phyloP scores from a whole-genome alignment of 1,284 basidiomycete genomes.

The Sphaerobolus stellatus region DNA sequence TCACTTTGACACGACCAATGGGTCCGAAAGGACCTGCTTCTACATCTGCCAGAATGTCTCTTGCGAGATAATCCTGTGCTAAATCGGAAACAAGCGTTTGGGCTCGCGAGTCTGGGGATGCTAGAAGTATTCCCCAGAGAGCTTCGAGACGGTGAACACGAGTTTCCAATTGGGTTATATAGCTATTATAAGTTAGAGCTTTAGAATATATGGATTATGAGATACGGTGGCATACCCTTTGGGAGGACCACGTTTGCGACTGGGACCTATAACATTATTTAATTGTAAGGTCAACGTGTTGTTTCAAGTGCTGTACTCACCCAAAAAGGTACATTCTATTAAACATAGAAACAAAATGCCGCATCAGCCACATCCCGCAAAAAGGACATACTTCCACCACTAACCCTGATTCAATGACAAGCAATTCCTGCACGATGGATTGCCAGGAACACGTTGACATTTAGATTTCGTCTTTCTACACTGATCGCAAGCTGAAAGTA shows the following conservation, averaged over 20 bases:
- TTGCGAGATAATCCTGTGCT: constrained; percentile 22
- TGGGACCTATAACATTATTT: constrained; percentile 14
- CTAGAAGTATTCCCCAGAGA: constrained; percentile 32
- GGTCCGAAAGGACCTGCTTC: constrained; percentile 24
- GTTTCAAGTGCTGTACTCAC: not conserved
- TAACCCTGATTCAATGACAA: not conserved
- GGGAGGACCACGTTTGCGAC: constrained; percentile 28
- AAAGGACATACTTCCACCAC: not conserved
- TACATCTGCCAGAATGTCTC: constrained; percentile 23
- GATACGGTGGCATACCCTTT: constrained; percentile 14
- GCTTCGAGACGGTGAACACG: constrained; percentile 39
- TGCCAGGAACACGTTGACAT: not conserved
- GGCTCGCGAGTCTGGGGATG: constrained; percentile 35
- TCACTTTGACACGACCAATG: not conserved
- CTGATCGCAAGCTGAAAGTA: constrained; percentile 8
- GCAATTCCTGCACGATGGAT: not conserved
- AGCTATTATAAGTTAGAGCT: constrained; percentile 20
- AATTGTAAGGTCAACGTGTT: not conserved
- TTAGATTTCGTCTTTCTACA: constrained; percentile 8
- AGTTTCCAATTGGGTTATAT: constrained; percentile 40
- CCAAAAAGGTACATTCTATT: constrained; percentile 33
- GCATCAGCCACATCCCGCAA: not conserved
- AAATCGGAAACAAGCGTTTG: constrained; percentile 33
- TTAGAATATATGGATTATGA: not conserved
- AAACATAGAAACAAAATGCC: not conserved